phyloP scores from a whole-genome alignment of 352 stramenopile species.

The Pythium dissotocum region DNA sequence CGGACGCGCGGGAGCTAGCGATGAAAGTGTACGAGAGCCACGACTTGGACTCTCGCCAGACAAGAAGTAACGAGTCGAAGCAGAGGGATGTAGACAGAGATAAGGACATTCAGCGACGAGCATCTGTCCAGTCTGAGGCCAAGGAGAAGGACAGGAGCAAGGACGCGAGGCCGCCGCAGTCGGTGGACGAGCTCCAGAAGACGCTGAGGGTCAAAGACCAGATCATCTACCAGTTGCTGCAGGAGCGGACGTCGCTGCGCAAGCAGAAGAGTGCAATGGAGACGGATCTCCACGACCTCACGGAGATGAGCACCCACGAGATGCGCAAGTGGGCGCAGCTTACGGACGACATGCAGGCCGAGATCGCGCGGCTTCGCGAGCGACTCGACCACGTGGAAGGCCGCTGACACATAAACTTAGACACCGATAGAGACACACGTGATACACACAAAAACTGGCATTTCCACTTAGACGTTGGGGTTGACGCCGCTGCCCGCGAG shows the following conservation, averaged over 20 bases:
- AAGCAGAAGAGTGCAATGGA: constrained; percentile 52
- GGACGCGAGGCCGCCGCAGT: not conserved
- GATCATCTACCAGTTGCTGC: constrained; percentile 81
- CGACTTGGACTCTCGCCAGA: not conserved
- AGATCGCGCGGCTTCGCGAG: constrained; percentile 65
- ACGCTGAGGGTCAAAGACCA: constrained; percentile 76
- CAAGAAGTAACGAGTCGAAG: not conserved
- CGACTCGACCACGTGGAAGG: constrained; percentile 17
- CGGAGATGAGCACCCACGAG: constrained; percentile 65
- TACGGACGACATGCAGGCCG: constrained; percentile 79
- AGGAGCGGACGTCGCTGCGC: constrained; percentile 59
- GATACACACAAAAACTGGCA: constrained; percentile 1
- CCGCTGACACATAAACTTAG: not conserved
- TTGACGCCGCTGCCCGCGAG: not conserved
- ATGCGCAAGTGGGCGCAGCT: constrained; percentile 85
- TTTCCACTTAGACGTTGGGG: constrained; percentile 14
- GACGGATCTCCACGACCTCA: constrained; percentile 61
- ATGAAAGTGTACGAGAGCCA: constrained; percentile 50
- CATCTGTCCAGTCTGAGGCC: not conserved
- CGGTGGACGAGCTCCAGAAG: constrained; percentile 24
- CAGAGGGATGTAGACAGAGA: not conserved
- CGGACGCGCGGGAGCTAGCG: constrained; percentile 44
- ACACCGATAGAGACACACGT: not conserved
- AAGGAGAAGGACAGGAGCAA: not conserved
- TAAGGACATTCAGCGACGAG: not conserved